Base-by-base conservation (phyloP, 805 yeast species). In the Nakazawaea populi region DNA sequence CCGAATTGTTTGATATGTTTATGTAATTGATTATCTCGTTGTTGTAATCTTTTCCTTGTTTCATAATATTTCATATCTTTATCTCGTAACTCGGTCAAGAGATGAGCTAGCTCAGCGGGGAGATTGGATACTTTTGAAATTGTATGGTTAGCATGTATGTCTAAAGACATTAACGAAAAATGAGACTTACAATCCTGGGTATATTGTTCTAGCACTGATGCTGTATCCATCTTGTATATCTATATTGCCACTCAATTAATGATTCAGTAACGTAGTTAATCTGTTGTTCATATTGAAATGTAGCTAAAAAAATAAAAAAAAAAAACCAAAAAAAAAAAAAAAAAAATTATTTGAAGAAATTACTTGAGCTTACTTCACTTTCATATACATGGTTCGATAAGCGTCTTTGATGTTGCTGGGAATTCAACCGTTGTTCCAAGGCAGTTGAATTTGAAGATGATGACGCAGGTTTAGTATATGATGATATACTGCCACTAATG, bases 1-100 rank as follows among this genome's bases (percentile, higher is more conserved):
- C 97, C 97, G 66, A 88, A 82, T 46, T 87, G 84, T 56, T 85
- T 81, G 54, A 90, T 87, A 64, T 80, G 85, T 63, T 89, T 90
- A 61, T 87, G 96, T 49, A 92, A 69, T 55, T 83, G 88, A n/a
- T 78, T 73, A 61, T 92, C 98, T 56, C 85, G 76, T 52, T 81
- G 83, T 57, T 77, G 82, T 55, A 82, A 77, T 58, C 86, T 78
- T 60, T 80, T 80, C 51, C 88, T 75, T 6, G 79, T 73, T 51
- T 87, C 95, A 59, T 79, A 78, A 31, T 85, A 70, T 58, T 78
- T 80, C 39, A 73, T 59, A 62, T 92, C 98, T 53, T 84, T 80
- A 38, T 74, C 77, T 47, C 84, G 77, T 37, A 92, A 75, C 65
- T 94, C 98, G 48, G 87, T 87, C 45, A 92, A 69, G 37, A 89